Conservation (phyloP, 116 monocot species). For the Zostera marina region DNA sequence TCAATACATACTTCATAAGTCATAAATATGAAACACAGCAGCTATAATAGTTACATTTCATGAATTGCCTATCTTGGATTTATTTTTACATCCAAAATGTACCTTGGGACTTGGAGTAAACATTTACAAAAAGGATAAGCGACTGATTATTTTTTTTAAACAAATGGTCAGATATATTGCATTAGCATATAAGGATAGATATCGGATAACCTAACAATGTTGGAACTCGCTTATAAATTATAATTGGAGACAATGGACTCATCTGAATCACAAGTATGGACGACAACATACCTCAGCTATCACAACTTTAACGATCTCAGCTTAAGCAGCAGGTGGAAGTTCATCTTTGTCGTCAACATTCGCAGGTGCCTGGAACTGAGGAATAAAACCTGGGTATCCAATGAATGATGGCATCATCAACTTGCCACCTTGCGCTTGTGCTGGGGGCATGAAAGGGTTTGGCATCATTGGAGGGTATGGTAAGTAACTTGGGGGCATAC, state of each 20-base stretch:
- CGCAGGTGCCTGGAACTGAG: constrained; percentile 76
- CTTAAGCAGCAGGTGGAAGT: constrained; percentile 76
- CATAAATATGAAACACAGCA: too few relatives aligned
- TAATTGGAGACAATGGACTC: neutral
- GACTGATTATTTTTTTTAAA: neutral
- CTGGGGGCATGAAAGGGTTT: constrained; percentile 34
- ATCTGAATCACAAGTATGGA: constrained; percentile 1
- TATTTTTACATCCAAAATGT: neutral
- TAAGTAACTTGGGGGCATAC: constrained; percentile 29
- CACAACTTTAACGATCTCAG: neutral
- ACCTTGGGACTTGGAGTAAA: neutral
- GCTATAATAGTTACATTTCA: too few relatives aligned
- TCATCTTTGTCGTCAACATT: constrained; percentile 66
- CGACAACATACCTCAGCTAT: neutral
- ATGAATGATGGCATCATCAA: constrained; percentile 57
- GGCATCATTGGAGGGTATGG: constrained; percentile 56
- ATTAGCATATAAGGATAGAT: neutral
- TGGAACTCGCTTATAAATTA: neutral
- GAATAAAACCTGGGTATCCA: constrained; percentile 73
- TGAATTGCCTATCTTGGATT: neutral
- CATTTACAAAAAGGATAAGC: neutral
- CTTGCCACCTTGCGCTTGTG: constrained; percentile 33
- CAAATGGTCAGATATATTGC: neutral
- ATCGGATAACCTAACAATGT: neutral
- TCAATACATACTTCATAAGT: too few relatives aligned